A percentile compares a stretch with the other conserved stretches of the same genome.
Evolutionary conservation across 345 rosid species (phyloP).

Genomic region (Noccaea caerulescens): DNA sequence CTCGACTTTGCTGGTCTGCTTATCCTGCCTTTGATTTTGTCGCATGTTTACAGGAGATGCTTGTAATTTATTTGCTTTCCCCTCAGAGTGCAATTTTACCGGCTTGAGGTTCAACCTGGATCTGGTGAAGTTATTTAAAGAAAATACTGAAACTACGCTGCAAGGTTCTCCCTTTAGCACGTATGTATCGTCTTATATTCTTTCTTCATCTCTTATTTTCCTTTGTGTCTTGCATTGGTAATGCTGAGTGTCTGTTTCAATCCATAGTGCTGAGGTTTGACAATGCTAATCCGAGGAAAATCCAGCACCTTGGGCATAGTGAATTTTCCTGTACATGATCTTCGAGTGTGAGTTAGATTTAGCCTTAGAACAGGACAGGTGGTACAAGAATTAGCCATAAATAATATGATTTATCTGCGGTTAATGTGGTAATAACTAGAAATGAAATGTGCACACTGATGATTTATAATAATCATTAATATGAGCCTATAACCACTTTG

Average conservation of each 20-base stretch:
- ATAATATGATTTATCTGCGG: background rate
- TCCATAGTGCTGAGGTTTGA: conserved; percentile 13
- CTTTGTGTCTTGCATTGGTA: conserved; percentile 12
- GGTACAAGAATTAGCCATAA: conserved; percentile 2
- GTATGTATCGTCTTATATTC: conserved; percentile 45
- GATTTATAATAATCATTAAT: conserved; percentile 8
- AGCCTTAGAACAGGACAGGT: background rate
- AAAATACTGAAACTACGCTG: conserved; percentile 55
- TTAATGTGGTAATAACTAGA: conserved; percentile 5
- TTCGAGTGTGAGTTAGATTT: conserved; percentile 5
- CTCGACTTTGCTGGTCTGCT: conserved; percentile 9
- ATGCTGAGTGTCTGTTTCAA: background rate
- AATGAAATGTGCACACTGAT: conserved; percentile 5
- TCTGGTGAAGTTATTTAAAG: conserved; percentile 72
- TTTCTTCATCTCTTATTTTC: conserved; percentile 5
- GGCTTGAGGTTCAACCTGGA: conserved; percentile 80
- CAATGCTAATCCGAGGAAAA: background rate
- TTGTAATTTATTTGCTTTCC: conserved; percentile 83
- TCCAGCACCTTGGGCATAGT: conserved; percentile 5
- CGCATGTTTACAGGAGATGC: conserved; percentile 62
- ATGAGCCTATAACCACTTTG: background rate
- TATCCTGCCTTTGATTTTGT: conserved; percentile 11
- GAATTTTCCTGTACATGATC: background rate
- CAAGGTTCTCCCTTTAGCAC: conserved; percentile 57
- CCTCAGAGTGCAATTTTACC: conserved; percentile 97